Base-by-base conservation (phyloP, 164 flowering plant genomes). In the Protea cynaroides region DNA sequence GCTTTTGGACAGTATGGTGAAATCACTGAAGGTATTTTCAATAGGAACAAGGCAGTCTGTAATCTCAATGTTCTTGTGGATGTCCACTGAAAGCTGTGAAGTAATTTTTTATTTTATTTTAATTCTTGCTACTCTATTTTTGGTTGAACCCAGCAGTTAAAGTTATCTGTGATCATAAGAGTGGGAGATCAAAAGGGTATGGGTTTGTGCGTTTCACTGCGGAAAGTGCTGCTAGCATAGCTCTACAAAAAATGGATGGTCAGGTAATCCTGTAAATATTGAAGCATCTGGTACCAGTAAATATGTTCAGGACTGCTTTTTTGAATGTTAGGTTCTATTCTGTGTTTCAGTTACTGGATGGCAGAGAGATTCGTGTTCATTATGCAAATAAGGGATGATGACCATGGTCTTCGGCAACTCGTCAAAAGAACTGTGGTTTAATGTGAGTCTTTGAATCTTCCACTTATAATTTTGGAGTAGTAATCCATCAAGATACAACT, bases 121-220 rank as follows among this genome's bases (percentile, higher is more conserved):
- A 29, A 29, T 2, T 5, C 34, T 29, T 29, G 34, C 34, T 0
- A 29, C 34, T 29, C 34, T 29, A 29, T 29, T 29, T 29, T 29
- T 29, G 34, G 34, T 29, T 29, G 4, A 29, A 29, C 34, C 34
- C 34, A 29, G 34, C 85, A 86, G 96, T 82, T 37, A 81, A 76
- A 65, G 87, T 86, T 23, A 82, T 86, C 61, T 84, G 91, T 70
- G 75, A 86, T 77, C 86, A 59, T 59, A 65, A 56, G 57, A 81
- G 73, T 65, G 83, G 83, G 53, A 77, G 75, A 71, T 88, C 91
- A 14, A 83, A 78, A 75, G 89, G 88, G 13, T 88, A 72, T 74
- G 95, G 89, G 22, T 88, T 88, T 76, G 85, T 88, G 59, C 71
- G 63, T 29, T 88, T 78, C 63, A 68, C 70, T 21, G 64, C 82